These are phyloP conservation scores for Calonectria pauciramosa DNA, from an alignment of 2,329 filamentous ascomycete genomes.

Conservation along the genomic window DNA sequence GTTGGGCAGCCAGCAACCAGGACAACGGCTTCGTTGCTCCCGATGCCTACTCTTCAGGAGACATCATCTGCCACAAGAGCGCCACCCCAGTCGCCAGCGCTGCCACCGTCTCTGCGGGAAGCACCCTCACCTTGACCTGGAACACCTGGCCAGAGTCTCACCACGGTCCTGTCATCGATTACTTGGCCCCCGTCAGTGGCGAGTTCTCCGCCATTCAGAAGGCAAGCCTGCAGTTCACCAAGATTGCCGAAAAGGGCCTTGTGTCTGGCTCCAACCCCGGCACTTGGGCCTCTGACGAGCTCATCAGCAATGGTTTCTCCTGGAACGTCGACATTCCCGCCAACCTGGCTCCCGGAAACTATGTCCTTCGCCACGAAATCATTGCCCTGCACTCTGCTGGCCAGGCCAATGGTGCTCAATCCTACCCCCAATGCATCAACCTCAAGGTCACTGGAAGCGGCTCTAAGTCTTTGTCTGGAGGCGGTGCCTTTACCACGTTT, in stretches of 20 bases:
- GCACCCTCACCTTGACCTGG: conserved; percentile 72
- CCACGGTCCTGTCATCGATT: conserved; percentile 72
- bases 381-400: conserved; percentile 66
- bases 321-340: conserved; percentile 63
- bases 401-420: conserved; percentile 57
- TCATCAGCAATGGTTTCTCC: conserved; percentile 61
- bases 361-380: conserved; percentile 69
- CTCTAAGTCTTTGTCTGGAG: conserved; percentile 39
- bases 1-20: conserved; percentile 52
- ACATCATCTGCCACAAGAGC: conserved; percentile 63
- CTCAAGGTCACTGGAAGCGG: conserved; percentile 60
- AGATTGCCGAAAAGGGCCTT: conserved; percentile 69
- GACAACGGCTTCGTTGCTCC: conserved; percentile 63
- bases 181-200: conserved; percentile 66
- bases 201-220: conserved; percentile 68
- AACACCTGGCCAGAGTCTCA: conserved; percentile 75
- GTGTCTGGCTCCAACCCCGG: conserved; percentile 59
- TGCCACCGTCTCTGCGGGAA: conserved; percentile 69
- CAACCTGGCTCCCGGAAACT: conserved; percentile 63
- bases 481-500: conserved; percentile 50
- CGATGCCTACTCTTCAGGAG: conserved; percentile 51
- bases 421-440: conserved; percentile 68
- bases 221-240: conserved; percentile 67
- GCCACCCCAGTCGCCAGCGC: conserved; percentile 56
- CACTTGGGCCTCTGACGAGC: conserved; percentile 68